Conservation (phyloP, 1,139 yeast genomes). For the Starmera stellimalicola region DNA sequence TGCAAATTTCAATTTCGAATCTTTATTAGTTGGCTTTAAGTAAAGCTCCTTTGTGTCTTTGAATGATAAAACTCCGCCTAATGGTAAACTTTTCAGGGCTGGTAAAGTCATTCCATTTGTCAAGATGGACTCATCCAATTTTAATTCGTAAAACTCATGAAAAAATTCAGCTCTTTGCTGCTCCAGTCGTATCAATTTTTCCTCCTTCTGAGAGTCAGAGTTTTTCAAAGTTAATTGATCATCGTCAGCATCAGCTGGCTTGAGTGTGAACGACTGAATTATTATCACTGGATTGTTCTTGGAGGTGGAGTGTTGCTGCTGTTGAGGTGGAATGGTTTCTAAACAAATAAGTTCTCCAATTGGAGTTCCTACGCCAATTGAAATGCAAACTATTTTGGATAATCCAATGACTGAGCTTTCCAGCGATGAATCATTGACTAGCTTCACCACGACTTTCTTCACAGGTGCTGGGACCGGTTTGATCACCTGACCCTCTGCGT, state of each 20-base stretch:
- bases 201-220: constrained; percentile 13
- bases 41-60: constrained; percentile 39
- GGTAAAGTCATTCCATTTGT: constrained; percentile 46
- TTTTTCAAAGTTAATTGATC: constrained; percentile 9
- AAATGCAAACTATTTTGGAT: constrained; percentile 46
- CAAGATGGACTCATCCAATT: constrained; percentile 25
- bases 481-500: constrained; percentile 3
- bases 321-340: constrained; percentile 34
- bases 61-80: constrained; percentile 56
- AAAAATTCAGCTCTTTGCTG: constrained; percentile 9
- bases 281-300: constrained; percentile 33
- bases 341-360: constrained; percentile 50
- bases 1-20: constrained; percentile 7
- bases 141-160: constrained; percentile 7
- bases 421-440: constrained; percentile 30
- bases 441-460: constrained; percentile 43
- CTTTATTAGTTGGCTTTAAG: constrained; percentile 44
- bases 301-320: no score
- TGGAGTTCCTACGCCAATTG: constrained; percentile 38
- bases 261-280: constrained; percentile 50
- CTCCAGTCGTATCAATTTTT: constrained; percentile 15
- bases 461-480: constrained; percentile 15
- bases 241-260: constrained; percentile 18
- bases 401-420: constrained; percentile 38
- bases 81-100: constrained; percentile 36